Percentiles rank a stretch among this genome's conserved stretches.
Evolutionary conservation across 257 asterid genomes (phyloP).

Genomic region (Ocimum tenuiflorum): DNA sequence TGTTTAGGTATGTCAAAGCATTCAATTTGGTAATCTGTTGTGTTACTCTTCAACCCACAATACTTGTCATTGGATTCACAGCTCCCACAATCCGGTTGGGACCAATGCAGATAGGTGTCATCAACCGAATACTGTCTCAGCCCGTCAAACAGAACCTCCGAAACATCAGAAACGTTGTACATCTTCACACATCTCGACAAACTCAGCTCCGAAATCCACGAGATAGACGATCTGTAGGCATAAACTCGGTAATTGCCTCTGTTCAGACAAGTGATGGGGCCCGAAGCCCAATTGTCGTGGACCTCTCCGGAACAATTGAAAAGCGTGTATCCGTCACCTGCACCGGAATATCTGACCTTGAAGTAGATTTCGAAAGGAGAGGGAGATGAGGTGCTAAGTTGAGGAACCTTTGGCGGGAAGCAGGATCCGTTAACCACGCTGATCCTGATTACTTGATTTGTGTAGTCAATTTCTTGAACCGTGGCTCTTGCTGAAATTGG

Average conservation of each 20-base stretch:
- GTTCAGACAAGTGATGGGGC: conserved; percentile 36
- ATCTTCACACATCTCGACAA: conserved; percentile 43
- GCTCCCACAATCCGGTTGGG: conserved; percentile 40
- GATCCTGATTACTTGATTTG: conserved; percentile 27
- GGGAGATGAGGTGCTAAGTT: conserved; percentile 19
- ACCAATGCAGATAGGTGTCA: conserved; percentile 37
- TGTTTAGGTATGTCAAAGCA: conserved; percentile 37
- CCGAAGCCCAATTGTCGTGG: background rate
- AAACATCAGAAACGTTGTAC: conserved; percentile 46
- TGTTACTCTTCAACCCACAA: conserved; percentile 40
- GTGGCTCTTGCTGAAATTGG: conserved; percentile 34
- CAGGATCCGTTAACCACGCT: conserved; percentile 30
- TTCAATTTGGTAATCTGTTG: conserved; percentile 30
- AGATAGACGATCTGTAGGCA: conserved; percentile 25
- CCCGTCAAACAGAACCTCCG: conserved; percentile 23
- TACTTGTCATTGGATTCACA: conserved; percentile 43
- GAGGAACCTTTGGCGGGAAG: conserved; percentile 39
- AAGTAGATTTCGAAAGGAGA: conserved; percentile 28
- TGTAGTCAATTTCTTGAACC: conserved; percentile 35
- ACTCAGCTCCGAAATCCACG: conserved; percentile 20
- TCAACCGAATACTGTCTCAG: background rate
- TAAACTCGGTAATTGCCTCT: conserved; percentile 28
- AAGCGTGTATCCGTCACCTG: conserved; percentile 30
- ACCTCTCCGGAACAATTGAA: conserved; percentile 46
- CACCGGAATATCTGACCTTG: background rate